Percentiles rank a stretch among this genome's conserved stretches.
phyloP scores from a whole-genome alignment of 148 eudicot genomes.

The Nepenthes mirabilis region DNA sequence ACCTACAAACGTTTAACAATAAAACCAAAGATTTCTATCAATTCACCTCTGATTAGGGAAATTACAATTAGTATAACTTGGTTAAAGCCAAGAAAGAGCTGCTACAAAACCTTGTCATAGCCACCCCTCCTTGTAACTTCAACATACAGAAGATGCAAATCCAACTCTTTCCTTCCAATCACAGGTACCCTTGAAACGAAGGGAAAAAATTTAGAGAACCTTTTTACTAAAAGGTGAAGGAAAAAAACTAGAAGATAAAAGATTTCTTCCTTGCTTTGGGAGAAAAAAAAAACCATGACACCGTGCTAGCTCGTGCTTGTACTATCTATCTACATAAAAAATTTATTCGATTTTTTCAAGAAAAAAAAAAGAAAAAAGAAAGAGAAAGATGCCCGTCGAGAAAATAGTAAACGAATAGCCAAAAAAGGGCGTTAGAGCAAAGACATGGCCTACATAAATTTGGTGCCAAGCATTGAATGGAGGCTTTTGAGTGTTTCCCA shows the following conservation, averaged over 20 bases:
- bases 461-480: conserved; percentile 34
- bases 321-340: too few relatives aligned
- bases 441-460: conserved; percentile 23
- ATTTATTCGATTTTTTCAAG: neutral
- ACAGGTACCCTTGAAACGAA: conserved; percentile 38
- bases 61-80: neutral
- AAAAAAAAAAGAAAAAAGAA: neutral
- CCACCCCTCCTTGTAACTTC: conserved; percentile 63
- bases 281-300: too few relatives aligned
- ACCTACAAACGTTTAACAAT: conserved; percentile 21
- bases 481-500: conserved; percentile 37
- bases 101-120: conserved; percentile 34
- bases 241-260: too few relatives aligned
- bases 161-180: conserved; percentile 49
- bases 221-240: too few relatives aligned
- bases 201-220: too few relatives aligned
- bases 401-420: neutral
- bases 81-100: neutral
- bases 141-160: conserved; percentile 45
- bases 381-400: too few relatives aligned
- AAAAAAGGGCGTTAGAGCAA: neutral
- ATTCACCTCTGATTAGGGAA: too few relatives aligned
- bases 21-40: neutral
- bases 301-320: too few relatives aligned
- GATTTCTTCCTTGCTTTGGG: too few relatives aligned